These are phyloP conservation scores for Aspergillus pseudonomiae DNA, from an alignment of 2,329 filamentous ascomycete genomes.

Conservation along the genomic window DNA sequence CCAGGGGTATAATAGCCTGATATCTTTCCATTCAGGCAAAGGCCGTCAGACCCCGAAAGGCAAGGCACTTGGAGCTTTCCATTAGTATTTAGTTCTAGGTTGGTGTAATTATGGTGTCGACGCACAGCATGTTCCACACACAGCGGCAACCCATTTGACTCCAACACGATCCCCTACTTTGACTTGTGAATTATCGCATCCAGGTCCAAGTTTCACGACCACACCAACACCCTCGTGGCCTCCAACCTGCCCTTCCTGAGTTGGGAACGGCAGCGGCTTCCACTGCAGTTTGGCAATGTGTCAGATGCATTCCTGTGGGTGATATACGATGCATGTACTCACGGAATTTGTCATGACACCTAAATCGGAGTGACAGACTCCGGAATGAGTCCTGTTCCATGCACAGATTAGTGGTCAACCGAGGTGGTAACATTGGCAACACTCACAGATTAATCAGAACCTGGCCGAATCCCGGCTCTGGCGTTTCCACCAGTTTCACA, in stretches of 20 bases:
- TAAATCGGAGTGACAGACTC: slow-evolving; percentile 66
- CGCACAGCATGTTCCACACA: slow-evolving; percentile 54
- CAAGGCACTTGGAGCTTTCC: slow-evolving; percentile 44
- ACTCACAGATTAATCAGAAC: slow-evolving; percentile 61
- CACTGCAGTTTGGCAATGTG: slow-evolving; percentile 40
- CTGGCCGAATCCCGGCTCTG: slow-evolving; percentile 64
- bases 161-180: slow-evolving; percentile 70
- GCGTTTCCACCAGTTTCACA: slow-evolving; percentile 46
- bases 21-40: slow-evolving; percentile 59
- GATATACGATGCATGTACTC: background rate
- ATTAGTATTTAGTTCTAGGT: background rate
- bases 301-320: background rate
- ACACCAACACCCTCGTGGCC: slow-evolving; percentile 70
- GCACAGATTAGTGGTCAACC: background rate
- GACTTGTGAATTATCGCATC: slow-evolving; percentile 56
- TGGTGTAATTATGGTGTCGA: background rate
- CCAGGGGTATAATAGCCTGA: slow-evolving; percentile 69
- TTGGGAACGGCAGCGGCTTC: slow-evolving; percentile 59
- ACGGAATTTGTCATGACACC: slow-evolving; percentile 55
- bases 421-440: no score
- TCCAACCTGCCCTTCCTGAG: slow-evolving; percentile 63
- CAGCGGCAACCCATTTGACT: slow-evolving; percentile 66
- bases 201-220: slow-evolving; percentile 65
- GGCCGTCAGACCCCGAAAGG: slow-evolving; percentile 55
- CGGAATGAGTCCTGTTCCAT: slow-evolving; percentile 57